Evolutionary conservation across 2,329 filamentous ascomycete genomes (phyloP), one percentile per base, ranked within the genome.

Genomic region (Cytospora chrysosperma): DNA sequence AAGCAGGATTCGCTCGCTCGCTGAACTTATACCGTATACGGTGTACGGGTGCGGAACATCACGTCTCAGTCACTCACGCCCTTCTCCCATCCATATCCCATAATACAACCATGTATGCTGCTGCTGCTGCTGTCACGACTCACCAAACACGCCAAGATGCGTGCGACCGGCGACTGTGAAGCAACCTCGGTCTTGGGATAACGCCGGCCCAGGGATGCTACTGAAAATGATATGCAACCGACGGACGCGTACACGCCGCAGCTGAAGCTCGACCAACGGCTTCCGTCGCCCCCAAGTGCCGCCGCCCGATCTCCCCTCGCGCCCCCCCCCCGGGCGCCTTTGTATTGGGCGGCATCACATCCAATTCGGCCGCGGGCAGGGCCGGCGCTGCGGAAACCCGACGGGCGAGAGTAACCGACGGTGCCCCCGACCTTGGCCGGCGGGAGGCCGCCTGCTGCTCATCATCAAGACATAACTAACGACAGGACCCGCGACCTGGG

Each of bases 351-450:
- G 56, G 63, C 19, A 52, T 47, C 43, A 26, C 30, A 53, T 65
- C 63, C 63, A 52, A 63, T 63, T 65, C 56, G 63, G 56, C 56
- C 63, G 27, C 53, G 51, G 59, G 19, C 55, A 32, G 30, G 43
- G 55, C 43, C 43, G 57, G 37, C 50, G 24, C 28, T 47, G 40
- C 59, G 53, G 51, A 30, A 37, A 30, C 37, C 52, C 59, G 26
- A 61, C 32, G 24, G 5, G 37, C n/a, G 37, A 27, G 12, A 55
- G 27, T 12, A 9, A 49, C 4, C 34, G 28, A 37, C 27, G 8
- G n/a, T n/a, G n/a, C 26, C 26, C 17, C 40, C 30, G 43, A n/a
- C 34, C 30, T 28, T 27, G 53, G 15, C 26, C 34, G 34, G 56
- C 30, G 43, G 51, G 32, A 26, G 40, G 56, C 24, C 28, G 61